Base-by-base conservation (phyloP, 176 grass and related monocot genomes). In the Stipa capillata region DNA sequence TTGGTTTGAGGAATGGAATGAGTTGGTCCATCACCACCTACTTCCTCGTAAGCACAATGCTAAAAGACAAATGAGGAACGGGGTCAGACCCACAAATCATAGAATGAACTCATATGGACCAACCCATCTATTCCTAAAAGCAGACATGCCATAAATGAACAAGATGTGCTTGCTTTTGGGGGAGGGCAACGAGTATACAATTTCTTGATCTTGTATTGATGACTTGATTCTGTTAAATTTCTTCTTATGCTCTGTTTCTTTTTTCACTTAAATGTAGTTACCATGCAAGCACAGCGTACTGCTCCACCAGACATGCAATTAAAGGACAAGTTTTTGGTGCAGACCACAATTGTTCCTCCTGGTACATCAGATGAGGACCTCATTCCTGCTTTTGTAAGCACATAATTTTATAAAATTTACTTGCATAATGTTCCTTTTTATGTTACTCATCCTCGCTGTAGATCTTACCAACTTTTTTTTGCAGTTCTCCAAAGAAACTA, bases 241-340 rank as follows among this genome's bases (percentile, higher is more conserved):
- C 47, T 75, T 84, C 13, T 75, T 52, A 65, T 73, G 6, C 41
- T 83, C 36, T 73, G 28, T 18, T 78, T n/a, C n/a, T 33, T 33
- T 24, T 57, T 37, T 8, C 75, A 67, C 72, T 66, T 57, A 76
- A 77, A 91, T 87, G 57, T 49, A 99, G 96, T 99, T 79, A 95
- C 72, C 48, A 99, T 99, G 96, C 96, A 99, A 99, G 92, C 87
- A 5, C 90, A 85, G 60, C 89, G 87, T 48, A 69, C 84, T 43
- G 90, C 84, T 83, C 96, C 96, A 50, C 90, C 86, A 78, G 96
- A 95, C 63, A 93, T 99, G 92, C 96, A 99, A 89, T 91, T 95
- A 69, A 99, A 95, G 82, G 96, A 99, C 80, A 99, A 99, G 74
- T 99, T 99, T 84, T 85, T 99, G 78, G 88, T 99, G 52, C 96